Evolutionary conservation across 805 yeast species (phyloP).

Genomic region (Lachancea kluyveri): DNA sequence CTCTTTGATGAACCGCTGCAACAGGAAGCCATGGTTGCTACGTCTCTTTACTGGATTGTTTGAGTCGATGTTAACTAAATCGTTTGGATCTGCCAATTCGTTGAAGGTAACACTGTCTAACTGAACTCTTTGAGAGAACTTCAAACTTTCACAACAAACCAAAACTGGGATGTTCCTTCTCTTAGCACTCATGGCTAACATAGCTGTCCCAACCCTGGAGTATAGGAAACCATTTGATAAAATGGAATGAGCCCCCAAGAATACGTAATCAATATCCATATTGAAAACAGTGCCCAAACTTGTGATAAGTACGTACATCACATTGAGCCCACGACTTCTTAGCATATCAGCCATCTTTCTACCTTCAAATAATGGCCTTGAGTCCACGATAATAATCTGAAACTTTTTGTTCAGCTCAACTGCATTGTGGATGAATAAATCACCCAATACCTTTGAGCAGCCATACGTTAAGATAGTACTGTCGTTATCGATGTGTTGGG

Average conservation of each 20-base stretch:
- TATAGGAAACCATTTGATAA: slow-evolving; percentile 88
- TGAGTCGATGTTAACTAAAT: slow-evolving; percentile 46
- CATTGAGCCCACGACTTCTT: slow-evolving; percentile 55
- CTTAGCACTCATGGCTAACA: slow-evolving; percentile 86
- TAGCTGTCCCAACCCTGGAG: slow-evolving; percentile 91
- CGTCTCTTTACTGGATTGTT: slow-evolving; percentile 45
- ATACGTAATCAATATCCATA: slow-evolving; percentile 77
- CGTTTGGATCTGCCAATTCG: slow-evolving; percentile 80
- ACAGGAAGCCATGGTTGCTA: slow-evolving; percentile 52
- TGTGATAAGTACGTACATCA: slow-evolving; percentile 70
- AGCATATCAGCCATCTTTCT: slow-evolving; percentile 64
- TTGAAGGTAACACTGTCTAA: slow-evolving; percentile 92
- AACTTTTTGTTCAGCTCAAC: slow-evolving; percentile 57
- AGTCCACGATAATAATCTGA: slow-evolving; percentile 81
- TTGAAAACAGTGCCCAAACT: slow-evolving; percentile 76
- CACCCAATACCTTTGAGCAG: slow-evolving; percentile 74
- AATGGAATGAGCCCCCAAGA: slow-evolving; percentile 96
- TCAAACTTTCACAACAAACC: slow-evolving; percentile 91
- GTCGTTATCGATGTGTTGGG: slow-evolving; percentile 66
- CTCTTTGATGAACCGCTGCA: slow-evolving; percentile 54
- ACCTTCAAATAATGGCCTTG: slow-evolving; percentile 93
- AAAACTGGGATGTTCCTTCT: slow-evolving; percentile 87
- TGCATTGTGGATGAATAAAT: slow-evolving; percentile 66
- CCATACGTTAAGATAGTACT: slow-evolving; percentile 84
- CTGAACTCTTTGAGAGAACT: slow-evolving; percentile 92